Base-by-base conservation (phyloP, 495 filamentous ascomycete genomes). In the Tuber umbilicatum region DNA sequence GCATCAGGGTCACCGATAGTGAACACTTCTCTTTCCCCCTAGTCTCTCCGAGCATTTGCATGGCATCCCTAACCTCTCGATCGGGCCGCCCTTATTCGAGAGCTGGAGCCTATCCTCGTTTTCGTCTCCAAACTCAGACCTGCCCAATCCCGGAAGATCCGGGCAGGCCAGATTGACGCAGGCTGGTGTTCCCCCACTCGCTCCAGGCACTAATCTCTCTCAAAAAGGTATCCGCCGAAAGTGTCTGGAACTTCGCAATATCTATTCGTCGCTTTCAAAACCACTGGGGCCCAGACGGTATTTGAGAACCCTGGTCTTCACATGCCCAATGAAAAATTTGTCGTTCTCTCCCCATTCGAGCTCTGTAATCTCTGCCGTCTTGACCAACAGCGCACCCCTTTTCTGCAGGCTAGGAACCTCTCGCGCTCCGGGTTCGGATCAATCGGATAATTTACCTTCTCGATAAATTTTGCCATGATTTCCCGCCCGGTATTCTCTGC, bases 161-260 rank as follows among this genome's bases (percentile, higher is more conserved):
- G n/a, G n/a, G n/a, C n/a, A 97, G 83, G 47, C 85, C 86, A 68
- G 90, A 84, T 60, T 87, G 85, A 76, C 91, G 89, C 0, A 90
- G 83, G 23, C 87, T 83, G 27, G 87, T 83, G 79, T 94, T 91
- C 77, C 96, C 92, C 91, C 93, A 97, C 0, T 93, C 92, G 2
- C 88, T 81, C 72, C 96, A 86, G 40, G 91, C 90, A 6, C 94
- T 94, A 38, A 97, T 85, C 83, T 99, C 95, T 78, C 97, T 91
- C 43, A 97, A 83, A 73, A 97, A 92, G 14, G 91, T 86, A 81
- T 87, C 90, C 10, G 87, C 91, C 5, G 6, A 84, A 80, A 19
- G 83, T 75, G 71, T 87, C 85, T n/a, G 93, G 82, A 19, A 84
- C 84, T 5, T 87, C 87, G 40, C 85, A 83, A 81, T 98, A 98